These are phyloP conservation scores for Porphyra umbilicalis DNA, from an alignment of 31 red algal species.

Conservation along the genomic window DNA sequence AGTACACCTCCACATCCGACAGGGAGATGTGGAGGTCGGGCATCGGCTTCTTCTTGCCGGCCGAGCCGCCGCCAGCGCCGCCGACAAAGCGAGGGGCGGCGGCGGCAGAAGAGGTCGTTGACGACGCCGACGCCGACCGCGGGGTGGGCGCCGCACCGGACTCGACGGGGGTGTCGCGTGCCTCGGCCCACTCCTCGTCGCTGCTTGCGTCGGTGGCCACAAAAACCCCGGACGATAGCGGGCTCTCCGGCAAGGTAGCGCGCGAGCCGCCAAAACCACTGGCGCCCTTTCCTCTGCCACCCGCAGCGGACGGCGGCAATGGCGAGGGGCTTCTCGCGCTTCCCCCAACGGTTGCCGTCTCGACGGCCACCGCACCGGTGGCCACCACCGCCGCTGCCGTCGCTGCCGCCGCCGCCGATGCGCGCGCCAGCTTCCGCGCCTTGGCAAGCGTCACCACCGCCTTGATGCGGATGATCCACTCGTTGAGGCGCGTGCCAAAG, in stretches of 20 bases:
- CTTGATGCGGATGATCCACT: constrained; percentile 55
- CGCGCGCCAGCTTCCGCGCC: background rate
- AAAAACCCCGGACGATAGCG: background rate
- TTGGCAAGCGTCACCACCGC: constrained; percentile 20
- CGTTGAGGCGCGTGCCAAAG: constrained; percentile 53
- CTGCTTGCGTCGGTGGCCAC: background rate
- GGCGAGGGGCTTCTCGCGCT: too few species aligned
- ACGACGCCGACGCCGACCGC: background rate
- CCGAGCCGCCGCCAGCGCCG: constrained; percentile 8
- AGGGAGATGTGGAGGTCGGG: constrained; percentile 39
- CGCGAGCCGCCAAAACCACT: background rate
- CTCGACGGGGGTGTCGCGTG: background rate
- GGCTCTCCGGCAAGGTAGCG: background rate
- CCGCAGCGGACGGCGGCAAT: background rate
- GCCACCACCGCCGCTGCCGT: background rate
- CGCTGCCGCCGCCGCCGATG: background rate
- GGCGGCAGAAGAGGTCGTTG: too few species aligned
- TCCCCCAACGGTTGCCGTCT: too few species aligned
- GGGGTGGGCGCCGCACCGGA: background rate
- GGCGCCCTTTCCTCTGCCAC: too few species aligned
- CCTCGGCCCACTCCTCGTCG: background rate
- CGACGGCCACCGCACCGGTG: background rate
- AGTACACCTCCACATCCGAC: constrained; percentile 31
- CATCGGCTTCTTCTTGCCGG: constrained; percentile 24
- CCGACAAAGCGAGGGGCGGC: constrained; percentile 7